Percentiles rank a stretch among this genome's conserved stretches.
Conservation (phyloP, 176 grass and related monocot species). For the Typha latifolia region DNA sequence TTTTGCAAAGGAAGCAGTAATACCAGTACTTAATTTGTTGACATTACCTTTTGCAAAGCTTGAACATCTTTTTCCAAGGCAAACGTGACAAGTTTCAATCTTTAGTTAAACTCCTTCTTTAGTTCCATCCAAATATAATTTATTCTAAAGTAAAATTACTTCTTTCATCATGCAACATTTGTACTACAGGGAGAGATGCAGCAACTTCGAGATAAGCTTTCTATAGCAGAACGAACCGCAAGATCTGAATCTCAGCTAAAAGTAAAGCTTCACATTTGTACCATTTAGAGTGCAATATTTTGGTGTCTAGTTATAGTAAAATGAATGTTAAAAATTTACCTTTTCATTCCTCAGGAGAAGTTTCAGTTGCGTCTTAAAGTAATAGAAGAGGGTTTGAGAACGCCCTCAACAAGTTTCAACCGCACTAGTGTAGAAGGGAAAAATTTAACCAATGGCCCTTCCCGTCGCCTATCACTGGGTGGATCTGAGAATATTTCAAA, state of each 20-base stretch:
- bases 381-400: constrained; percentile 91
- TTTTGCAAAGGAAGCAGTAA: neutral
- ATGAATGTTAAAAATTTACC: constrained; percentile 15
- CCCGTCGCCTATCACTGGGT: constrained; percentile 74
- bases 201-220: constrained; percentile 87
- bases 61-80: neutral
- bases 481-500: constrained; percentile 78
- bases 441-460: constrained; percentile 74
- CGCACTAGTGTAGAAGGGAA: constrained; percentile 58
- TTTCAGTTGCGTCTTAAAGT: constrained; percentile 88
- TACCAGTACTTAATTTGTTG: neutral
- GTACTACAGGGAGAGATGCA: constrained; percentile 80
- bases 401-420: constrained; percentile 50
- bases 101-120: too few relatives aligned
- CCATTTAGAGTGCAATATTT: constrained; percentile 2
- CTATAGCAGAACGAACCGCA: constrained; percentile 78
- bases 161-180: constrained; percentile 5
- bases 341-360: constrained; percentile 60
- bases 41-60: neutral
- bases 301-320: constrained; percentile 17
- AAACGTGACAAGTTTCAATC: neutral
- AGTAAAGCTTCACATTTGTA: constrained; percentile 31
- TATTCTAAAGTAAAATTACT: too few relatives aligned
- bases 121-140: too few relatives aligned
- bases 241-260: constrained; percentile 90